Percentiles rank a stretch among this genome's conserved stretches.
Evolutionary conservation across 768 basidiomycete species (phyloP).

Genomic region (Tylopilus cervinicoccineus): DNA sequence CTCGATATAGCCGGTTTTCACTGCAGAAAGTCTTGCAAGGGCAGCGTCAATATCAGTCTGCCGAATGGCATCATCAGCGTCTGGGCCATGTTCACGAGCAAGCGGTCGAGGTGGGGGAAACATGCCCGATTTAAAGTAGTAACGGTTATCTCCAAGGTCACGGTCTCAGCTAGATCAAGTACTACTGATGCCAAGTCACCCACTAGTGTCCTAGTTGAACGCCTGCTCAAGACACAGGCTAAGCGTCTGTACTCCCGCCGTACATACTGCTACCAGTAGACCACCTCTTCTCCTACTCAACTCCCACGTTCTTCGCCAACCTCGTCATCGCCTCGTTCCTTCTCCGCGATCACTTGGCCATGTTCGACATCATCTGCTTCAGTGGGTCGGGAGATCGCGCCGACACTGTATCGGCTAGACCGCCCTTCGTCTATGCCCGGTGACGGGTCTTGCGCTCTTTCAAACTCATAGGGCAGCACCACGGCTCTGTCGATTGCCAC

Average conservation of each 20-base stretch:
- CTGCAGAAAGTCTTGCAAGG: slow-evolving; percentile 81
- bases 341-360: background rate
- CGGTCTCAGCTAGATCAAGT: too few relatives aligned
- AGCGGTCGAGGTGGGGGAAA: slow-evolving; percentile 11
- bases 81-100: slow-evolving; percentile 26
- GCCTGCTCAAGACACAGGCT: too few relatives aligned
- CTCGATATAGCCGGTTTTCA: slow-evolving; percentile 68
- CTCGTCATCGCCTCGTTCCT: background rate
- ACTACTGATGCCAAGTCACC: too few relatives aligned
- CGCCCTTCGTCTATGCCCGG: slow-evolving; percentile 10
- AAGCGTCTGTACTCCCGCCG: background rate
- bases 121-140: slow-evolving; percentile 1
- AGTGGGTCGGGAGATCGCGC: background rate
- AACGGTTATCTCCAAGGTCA: background rate
- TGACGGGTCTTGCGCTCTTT: slow-evolving; percentile 21
- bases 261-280: background rate
- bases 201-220: too few relatives aligned
- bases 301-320: background rate
- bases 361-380: background rate
- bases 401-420: slow-evolving; percentile 3
- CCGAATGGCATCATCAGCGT: slow-evolving; percentile 62
- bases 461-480: slow-evolving; percentile 68
- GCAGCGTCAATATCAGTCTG: slow-evolving; percentile 82
- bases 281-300: background rate
- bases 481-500: slow-evolving; percentile 88